Conservation (phyloP, 805 yeast species). For the Metschnikowia baotianmanensis region DNA sequence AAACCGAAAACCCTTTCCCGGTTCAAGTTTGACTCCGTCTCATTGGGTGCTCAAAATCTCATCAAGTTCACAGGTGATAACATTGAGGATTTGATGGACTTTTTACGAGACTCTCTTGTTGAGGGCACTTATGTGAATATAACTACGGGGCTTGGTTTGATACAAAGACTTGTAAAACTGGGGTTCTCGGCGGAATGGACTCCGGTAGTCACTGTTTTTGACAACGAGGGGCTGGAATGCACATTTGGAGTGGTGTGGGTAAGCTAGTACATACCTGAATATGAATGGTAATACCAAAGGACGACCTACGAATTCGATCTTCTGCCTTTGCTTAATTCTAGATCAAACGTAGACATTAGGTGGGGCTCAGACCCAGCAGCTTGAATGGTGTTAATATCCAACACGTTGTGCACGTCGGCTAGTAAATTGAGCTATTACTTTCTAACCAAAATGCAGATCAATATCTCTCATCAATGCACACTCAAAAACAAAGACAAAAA, state of each 20-base stretch:
- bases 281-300: too few species aligned
- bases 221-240: conserved; percentile 10
- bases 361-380: too few species aligned
- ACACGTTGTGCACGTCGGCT: too few species aligned
- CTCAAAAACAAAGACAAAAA: too few species aligned
- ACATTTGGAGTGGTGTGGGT: conserved; percentile 15
- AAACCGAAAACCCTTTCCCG: neutral
- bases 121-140: conserved; percentile 10
- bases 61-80: conserved; percentile 9
- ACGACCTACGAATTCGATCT: too few species aligned
- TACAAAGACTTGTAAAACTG: conserved; percentile 11
- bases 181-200: conserved; percentile 19
- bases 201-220: conserved; percentile 18
- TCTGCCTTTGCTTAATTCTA: too few species aligned
- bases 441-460: too few species aligned
- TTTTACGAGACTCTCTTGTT: conserved; percentile 11
- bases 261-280: too few species aligned
- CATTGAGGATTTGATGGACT: conserved; percentile 8
- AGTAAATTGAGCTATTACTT: too few species aligned
- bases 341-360: too few species aligned
- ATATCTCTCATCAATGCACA: too few species aligned
- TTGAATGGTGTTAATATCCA: too few species aligned
- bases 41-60: conserved; percentile 6
- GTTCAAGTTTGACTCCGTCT: conserved; percentile 3
- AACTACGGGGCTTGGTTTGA: conserved; percentile 9